Conservation (phyloP, 306 rosid species). For the Lotus japonicus region DNA sequence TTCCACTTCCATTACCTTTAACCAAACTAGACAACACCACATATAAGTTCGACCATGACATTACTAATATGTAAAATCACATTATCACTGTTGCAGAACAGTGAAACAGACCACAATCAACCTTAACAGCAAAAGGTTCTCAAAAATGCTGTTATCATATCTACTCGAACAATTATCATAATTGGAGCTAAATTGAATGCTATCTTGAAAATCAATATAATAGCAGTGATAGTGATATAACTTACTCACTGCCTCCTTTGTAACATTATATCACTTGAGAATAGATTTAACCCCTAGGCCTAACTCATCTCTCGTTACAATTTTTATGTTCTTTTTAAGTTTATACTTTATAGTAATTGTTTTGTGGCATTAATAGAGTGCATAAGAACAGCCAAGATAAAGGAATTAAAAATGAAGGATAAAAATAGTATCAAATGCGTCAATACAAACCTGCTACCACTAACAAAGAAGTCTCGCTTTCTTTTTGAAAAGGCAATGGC, state of each 20-base stretch:
- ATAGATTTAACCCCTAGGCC: not conserved
- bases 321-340: not conserved
- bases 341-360: not conserved
- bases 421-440: slow-evolving; percentile 10
- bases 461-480: slow-evolving; percentile 69
- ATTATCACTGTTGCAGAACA: not conserved
- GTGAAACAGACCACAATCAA: not conserved
- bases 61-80: not conserved
- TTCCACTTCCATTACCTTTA: not conserved
- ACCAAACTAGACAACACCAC: not conserved
- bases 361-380: slow-evolving; percentile 4
- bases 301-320: not conserved
- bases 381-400: not conserved
- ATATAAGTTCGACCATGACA: not conserved
- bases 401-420: not conserved
- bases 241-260: not conserved
- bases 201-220: not conserved
- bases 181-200: not conserved
- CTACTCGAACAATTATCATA: not conserved
- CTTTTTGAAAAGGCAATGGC: slow-evolving; percentile 82
- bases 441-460: slow-evolving; percentile 84
- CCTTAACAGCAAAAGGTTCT: not conserved
- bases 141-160: not conserved
- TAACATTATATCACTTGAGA: not conserved
- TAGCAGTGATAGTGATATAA: not conserved